Base-by-base conservation (phyloP, 352 stramenopile species). In the Pythium oligandrum region DNA sequence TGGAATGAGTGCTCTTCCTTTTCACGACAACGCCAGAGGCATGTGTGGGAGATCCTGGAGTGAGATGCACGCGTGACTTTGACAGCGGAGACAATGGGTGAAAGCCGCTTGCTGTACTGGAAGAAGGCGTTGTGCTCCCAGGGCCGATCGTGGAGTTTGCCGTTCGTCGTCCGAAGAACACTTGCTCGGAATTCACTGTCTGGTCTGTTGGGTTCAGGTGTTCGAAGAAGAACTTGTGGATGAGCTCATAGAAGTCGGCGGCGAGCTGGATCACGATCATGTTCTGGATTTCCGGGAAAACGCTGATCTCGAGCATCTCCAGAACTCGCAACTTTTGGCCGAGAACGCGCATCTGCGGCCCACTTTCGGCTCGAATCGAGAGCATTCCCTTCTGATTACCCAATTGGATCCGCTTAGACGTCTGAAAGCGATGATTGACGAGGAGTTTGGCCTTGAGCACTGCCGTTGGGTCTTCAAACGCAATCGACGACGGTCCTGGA, bases 191-290 rank as follows among this genome's bases (percentile, higher is more conserved):
- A 31, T 54, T 32, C 11, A 72, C 72, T 10, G 75, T 59, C 31
- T 70, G 69, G 32, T 60, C 60, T 4, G 64, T 47, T 12, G 36
- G 40, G 34, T 56, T 40, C 12, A 76, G 65, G 2, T 78, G 71
- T 44, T 85, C 77, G 39, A 93, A 93, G 68, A 93, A 90, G 38
- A 90, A 93, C 58, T 90, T 93, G 63, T 86, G 83, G 12, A 93
- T 64, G 6, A 93, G 64, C 1, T 91, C 83, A 53, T 91, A 93
- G 39, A 93, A 91, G 42, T 93, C 83, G 7, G 74, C 64, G 0
- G 80, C 78, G 1, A 93, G 70, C 53, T 93, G 83, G 50, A 93
- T 91, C 26, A 90, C 76, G 40, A 93, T 89, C 64, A 89, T 83
- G 51, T 93, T 90, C 17, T 73, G 71, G 9, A 93, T 72, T 44